Evolutionary conservation across 1,284 basidiomycete genomes (phyloP).

Genomic region (Entoloma clypeatum): DNA sequence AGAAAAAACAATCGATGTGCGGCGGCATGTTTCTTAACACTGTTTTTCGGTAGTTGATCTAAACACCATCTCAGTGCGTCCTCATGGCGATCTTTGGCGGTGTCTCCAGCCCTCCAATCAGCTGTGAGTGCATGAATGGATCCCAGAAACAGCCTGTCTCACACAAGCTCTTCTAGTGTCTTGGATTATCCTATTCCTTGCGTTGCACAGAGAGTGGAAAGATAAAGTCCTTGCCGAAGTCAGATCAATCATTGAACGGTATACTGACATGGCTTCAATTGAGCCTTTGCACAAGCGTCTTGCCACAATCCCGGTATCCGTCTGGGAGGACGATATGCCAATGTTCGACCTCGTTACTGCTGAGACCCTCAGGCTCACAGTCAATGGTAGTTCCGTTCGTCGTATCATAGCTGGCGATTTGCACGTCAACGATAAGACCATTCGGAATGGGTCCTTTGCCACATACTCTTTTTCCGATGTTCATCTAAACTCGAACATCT

Average conservation of each 20-base stretch:
- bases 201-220: constrained; percentile 23
- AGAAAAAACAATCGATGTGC: too few relatives aligned
- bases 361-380: constrained; percentile 25
- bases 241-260: constrained; percentile 19
- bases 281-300: constrained; percentile 22
- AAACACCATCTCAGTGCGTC: too few relatives aligned
- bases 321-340: constrained; percentile 31
- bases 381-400: constrained; percentile 20
- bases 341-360: constrained; percentile 24
- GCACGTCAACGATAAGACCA: constrained; percentile 15
- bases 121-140: constrained; percentile 18
- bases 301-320: constrained; percentile 22
- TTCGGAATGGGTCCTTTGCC: constrained; percentile 22
- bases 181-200: constrained; percentile 25
- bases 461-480: constrained; percentile 29
- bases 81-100: too few relatives aligned
- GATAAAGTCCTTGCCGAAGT: constrained; percentile 21
- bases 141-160: not conserved
- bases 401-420: constrained; percentile 23
- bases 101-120: too few relatives aligned
- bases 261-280: constrained; percentile 14
- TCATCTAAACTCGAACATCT: constrained; percentile 31
- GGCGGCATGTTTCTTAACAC: too few relatives aligned
- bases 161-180: constrained; percentile 15
- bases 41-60: too few relatives aligned